Percentiles rank a stretch among this genome's conserved stretches.
Conservation (phyloP, 805 yeast species). For the Saccharomycopsis lassenensis region DNA sequence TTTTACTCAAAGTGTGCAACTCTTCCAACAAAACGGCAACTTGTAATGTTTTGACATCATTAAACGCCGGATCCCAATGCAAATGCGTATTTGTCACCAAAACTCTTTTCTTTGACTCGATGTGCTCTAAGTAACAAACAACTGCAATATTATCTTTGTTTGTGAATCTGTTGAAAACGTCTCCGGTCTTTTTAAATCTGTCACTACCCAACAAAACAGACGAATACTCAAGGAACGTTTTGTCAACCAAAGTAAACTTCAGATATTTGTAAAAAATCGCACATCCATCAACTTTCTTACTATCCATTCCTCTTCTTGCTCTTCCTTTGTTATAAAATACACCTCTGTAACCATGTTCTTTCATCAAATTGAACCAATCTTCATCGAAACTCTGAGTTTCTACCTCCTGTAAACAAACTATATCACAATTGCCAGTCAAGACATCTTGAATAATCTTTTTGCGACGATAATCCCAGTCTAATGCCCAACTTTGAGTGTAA, state of each 20-base stretch:
- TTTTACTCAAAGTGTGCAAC: slow-evolving; percentile 53
- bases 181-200: slow-evolving; percentile 85
- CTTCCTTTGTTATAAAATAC: slow-evolving; percentile 80
- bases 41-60: slow-evolving; percentile 94
- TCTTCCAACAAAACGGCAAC: slow-evolving; percentile 88
- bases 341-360: slow-evolving; percentile 67
- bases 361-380: slow-evolving; percentile 70
- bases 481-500: slow-evolving; percentile 96
- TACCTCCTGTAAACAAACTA: slow-evolving; percentile 91
- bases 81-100: slow-evolving; percentile 84
- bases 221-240: slow-evolving; percentile 73
- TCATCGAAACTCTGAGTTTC: slow-evolving; percentile 81
- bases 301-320: slow-evolving; percentile 73
- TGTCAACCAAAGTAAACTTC: slow-evolving; percentile 61
- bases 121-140: slow-evolving; percentile 62
- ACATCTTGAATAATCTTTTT: slow-evolving; percentile 68
- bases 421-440: slow-evolving; percentile 52
- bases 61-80: slow-evolving; percentile 96
- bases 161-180: slow-evolving; percentile 91
- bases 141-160: slow-evolving; percentile 90
- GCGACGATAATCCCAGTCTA: slow-evolving; percentile 85
- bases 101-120: slow-evolving; percentile 57
- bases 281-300: slow-evolving; percentile 94
- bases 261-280: slow-evolving; percentile 75
- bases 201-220: slow-evolving; percentile 70